These are phyloP conservation scores for Solanum etuberosum DNA, from an alignment of 257 asterid species.

Conservation along the genomic window DNA sequence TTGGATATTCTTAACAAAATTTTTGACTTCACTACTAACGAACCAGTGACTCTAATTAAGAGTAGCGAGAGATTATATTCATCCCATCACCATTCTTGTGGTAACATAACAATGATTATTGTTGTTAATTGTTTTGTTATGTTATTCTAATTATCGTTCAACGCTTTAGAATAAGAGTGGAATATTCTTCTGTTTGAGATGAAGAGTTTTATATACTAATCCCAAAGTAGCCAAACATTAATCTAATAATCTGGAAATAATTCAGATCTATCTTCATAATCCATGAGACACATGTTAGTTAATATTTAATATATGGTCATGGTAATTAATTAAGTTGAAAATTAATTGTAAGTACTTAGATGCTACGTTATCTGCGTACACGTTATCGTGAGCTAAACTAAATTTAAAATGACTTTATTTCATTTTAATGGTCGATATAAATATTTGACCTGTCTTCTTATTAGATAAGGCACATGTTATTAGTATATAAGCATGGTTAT, in stretches of 20 bases:
- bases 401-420: not conserved
- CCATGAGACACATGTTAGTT: not conserved
- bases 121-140: not conserved
- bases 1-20: not conserved
- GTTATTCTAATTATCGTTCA: not conserved
- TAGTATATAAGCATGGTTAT: not conserved
- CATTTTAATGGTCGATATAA: not conserved
- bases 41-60: not conserved
- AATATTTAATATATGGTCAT: not conserved
- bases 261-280: not conserved
- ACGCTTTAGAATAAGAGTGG: not conserved
- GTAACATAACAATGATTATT: not conserved
- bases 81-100: not conserved
- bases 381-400: not conserved
- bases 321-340: not conserved
- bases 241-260: not conserved
- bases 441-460: not conserved
- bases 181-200: not conserved
- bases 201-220: not conserved
- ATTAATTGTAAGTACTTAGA: not conserved
- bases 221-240: not conserved
- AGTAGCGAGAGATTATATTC: not conserved
- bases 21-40: not conserved
- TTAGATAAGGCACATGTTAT: not conserved
- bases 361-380: not conserved